Base-by-base conservation (phyloP, 2,329 filamentous ascomycete genomes). In the Claviceps paspali region DNA sequence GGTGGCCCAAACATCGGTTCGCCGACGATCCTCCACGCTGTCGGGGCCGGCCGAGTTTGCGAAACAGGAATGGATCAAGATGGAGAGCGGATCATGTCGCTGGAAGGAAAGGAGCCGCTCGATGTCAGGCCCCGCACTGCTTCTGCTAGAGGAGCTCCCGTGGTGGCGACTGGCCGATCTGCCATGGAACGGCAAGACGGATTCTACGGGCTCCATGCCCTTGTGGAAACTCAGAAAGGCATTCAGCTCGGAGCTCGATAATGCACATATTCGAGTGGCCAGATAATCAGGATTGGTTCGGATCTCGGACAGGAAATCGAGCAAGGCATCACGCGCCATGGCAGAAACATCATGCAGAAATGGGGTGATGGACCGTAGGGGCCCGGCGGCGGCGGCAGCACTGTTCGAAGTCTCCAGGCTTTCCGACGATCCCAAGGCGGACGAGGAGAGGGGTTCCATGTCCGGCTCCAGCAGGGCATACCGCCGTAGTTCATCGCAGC, bases 101-200 rank as follows among this genome's bases (percentile, higher is more conserved):
- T 94, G 85, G 54, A 95, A 92, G 36, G 83, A 87, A 49, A 92
- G 66, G 43, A 91, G 73, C 51, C 83, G 78, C 56, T 93, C 84
- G 49, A 93, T 79, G 42, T 83, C 76, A 45, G 68, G 50, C 36
- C 51, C 77, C 43, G 70, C 64, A 62, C 44, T 56, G 49, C 46
- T 54, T 55, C 52, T 54, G 43, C 63, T 63, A 47, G 65, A 59
- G 54, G 63, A 51, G 53, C 62, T 55, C 52, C 55, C 52, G 52
- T 63, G 58, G 49, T 63, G 55, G 43, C 68, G 62, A 37, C 52
- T 53, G 38, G 66, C 66, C 45, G 60, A 62, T 49, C 60, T 62
- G 52, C 61, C 67, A 59, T 79, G 75, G 54, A 77, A 80, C 38
- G 77, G 79, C 43, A 91, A 73, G 40, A 93, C 79, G 15, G 85